A percentile compares a stretch with the other conserved stretches of the same genome.
Evolutionary conservation across 306 rosid species (phyloP).

Genomic region (Albizia julibrissin): DNA sequence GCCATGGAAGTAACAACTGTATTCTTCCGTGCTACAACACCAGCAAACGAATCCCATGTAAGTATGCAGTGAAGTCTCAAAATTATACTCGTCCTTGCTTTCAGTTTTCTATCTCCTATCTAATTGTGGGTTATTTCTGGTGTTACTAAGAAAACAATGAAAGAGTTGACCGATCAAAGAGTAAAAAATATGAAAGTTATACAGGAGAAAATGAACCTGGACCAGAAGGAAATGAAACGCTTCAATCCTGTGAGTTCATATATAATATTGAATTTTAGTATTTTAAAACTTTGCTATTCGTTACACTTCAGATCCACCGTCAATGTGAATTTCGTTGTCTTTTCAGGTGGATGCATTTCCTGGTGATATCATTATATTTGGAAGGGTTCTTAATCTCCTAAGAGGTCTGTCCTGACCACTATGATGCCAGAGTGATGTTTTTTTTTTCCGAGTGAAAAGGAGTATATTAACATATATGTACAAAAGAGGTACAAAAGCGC

Average conservation of each 20-base stretch:
- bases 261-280: conserved; percentile 29
- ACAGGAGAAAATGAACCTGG: conserved; percentile 88
- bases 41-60: conserved; percentile 74
- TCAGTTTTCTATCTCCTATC: conserved; percentile 26
- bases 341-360: conserved; percentile 97
- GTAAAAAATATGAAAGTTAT: conserved; percentile 73
- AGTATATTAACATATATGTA: too few relatives aligned
- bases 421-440: conserved; percentile 21
- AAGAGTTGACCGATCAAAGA: conserved; percentile 72
- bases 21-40: conserved; percentile 80
- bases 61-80: conserved; percentile 40
- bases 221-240: conserved; percentile 79
- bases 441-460: too few relatives aligned
- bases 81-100: conserved; percentile 7
- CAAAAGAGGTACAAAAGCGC: too few relatives aligned
- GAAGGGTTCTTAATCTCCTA: conserved; percentile 94
- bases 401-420: conserved; percentile 65
- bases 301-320: conserved; percentile 20
- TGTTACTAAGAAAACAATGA: conserved; percentile 64
- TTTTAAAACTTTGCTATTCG: conserved; percentile 32
- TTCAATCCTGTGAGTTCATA: conserved; percentile 85
- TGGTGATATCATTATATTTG: conserved; percentile 94
- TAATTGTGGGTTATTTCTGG: conserved; percentile 37
- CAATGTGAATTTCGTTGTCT: neutral
- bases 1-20: conserved; percentile 81